Evolutionary conservation across 106 monocot genomes (phyloP).

Genomic region (Allium fistulosum): DNA sequence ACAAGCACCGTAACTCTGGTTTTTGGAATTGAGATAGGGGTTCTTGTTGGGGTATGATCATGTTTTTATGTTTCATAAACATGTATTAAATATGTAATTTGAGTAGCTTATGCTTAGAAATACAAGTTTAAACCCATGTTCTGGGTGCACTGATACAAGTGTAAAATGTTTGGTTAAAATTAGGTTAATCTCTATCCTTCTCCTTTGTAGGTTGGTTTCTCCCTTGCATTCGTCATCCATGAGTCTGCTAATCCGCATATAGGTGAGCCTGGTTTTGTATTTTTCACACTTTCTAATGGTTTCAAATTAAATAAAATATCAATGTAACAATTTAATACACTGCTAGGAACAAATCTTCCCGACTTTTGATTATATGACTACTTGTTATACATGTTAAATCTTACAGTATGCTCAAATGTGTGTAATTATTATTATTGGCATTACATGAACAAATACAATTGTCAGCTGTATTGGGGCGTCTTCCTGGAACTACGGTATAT

Average conservation of each 20-base stretch:
- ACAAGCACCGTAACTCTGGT: slow-evolving; percentile 74
- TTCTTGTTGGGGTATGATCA: slow-evolving; percentile 80
- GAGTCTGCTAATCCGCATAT: slow-evolving; percentile 99
- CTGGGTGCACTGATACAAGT: too few species aligned
- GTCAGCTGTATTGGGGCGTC: slow-evolving; percentile 88
- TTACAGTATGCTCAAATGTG: neutral
- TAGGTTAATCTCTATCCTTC: neutral
- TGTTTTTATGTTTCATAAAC: too few species aligned
- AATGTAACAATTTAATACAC: too few species aligned
- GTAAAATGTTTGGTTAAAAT: too few species aligned
- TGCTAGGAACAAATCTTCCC: too few species aligned
- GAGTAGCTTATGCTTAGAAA: too few species aligned
- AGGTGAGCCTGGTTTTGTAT: slow-evolving; percentile 37
- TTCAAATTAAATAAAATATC: too few species aligned
- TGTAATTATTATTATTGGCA: neutral
- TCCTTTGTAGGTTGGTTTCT: slow-evolving; percentile 70
- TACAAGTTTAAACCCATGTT: too few species aligned
- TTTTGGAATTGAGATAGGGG: slow-evolving; percentile 96
- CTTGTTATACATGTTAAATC: too few species aligned
- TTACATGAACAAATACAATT: neutral
- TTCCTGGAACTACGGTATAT: slow-evolving; percentile 97
- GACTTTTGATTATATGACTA: too few species aligned
- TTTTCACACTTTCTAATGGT: too few species aligned
- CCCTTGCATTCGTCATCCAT: slow-evolving; percentile 96
- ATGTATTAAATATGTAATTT: too few species aligned